Evolutionary conservation across 805 yeast genomes (phyloP), one percentile per base, ranked within the genome.

Genomic region (Starmerella gropengiesseri): DNA sequence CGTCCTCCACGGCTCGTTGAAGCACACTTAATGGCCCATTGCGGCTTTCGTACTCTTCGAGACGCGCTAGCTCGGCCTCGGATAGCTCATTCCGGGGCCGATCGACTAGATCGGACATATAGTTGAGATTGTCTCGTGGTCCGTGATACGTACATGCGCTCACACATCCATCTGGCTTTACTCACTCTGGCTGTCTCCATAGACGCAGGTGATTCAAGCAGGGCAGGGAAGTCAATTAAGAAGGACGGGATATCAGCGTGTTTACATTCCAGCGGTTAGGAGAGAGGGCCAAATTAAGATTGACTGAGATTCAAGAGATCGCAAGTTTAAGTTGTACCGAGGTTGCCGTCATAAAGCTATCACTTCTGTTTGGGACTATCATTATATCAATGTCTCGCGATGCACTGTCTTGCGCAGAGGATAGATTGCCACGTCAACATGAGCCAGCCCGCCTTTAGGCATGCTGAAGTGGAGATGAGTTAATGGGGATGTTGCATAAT

Each of bases 11-110:
- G 0, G 97, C 86, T 35, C 78, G 77, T 52, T 86, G 84, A n/a
- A 91, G 71, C 21, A 91, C 69, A 3, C 89, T 76, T 70, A 91
- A 72, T 12, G 99, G 99, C 0, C 98, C 98, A 62, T 85, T 74
- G 45, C 74, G 69, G 56, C 84, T 82, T 60, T 89, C 96, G 57
- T 78, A 85, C 57, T 87, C 95, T 60, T 89, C 97, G 26, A 87
- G 67, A 52, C 75, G 78, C 40, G 75, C 78, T 23, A 85, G 72
- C 58, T 91, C 96, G 17, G 71, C 71, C 51, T 81, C 84, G 8
- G 86, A 74, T 38, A 89, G 70, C 55, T 87, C 95, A 5, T 82
- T 70, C 51, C 81, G 75, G 21, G 93, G 86, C 48, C 78, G 75
- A 56, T 81, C 81, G 41, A 75, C 63, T 31, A 81, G 67, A 40